Conservation (phyloP, 2,329 filamentous ascomycete species). For the Penicillium freii region DNA sequence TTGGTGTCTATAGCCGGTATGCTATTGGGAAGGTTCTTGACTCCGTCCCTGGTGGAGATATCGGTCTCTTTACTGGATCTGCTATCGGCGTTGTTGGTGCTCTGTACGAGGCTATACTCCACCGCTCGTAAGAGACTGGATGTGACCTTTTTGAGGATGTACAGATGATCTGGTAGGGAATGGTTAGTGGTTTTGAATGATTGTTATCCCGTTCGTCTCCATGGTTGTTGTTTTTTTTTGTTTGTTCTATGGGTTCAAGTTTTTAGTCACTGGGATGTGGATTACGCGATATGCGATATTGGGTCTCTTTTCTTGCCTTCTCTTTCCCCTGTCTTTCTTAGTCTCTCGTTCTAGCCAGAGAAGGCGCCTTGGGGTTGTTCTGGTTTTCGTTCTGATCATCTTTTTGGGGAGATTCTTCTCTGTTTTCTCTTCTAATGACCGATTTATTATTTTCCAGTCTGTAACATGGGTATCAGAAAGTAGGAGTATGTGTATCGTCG, state of each 20-base stretch:
- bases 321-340: conserved; percentile 16
- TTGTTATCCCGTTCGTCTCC: background rate
- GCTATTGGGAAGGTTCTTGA: conserved; percentile 40
- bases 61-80: conserved; percentile 42
- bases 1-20: conserved; percentile 35
- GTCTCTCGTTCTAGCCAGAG: conserved; percentile 27
- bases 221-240: background rate
- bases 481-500: background rate
- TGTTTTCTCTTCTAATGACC: conserved; percentile 6
- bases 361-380: conserved; percentile 20
- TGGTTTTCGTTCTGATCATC: conserved; percentile 7
- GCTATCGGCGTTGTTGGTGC: conserved; percentile 44
- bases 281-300: conserved; percentile 24
- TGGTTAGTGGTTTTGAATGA: background rate
- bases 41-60: conserved; percentile 40
- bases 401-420: conserved; percentile 1
- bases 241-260: conserved; percentile 14
- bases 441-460: background rate
- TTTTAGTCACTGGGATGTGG: conserved; percentile 21
- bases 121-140: conserved; percentile 30
- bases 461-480: background rate
- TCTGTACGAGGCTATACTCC: conserved; percentile 49
- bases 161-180: conserved; percentile 14
- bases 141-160: conserved; percentile 13
- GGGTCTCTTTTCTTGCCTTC: conserved; percentile 7